phyloP scores from a whole-genome alignment of 306 rosid genomes.

The Cyclanthera cordifolia region DNA sequence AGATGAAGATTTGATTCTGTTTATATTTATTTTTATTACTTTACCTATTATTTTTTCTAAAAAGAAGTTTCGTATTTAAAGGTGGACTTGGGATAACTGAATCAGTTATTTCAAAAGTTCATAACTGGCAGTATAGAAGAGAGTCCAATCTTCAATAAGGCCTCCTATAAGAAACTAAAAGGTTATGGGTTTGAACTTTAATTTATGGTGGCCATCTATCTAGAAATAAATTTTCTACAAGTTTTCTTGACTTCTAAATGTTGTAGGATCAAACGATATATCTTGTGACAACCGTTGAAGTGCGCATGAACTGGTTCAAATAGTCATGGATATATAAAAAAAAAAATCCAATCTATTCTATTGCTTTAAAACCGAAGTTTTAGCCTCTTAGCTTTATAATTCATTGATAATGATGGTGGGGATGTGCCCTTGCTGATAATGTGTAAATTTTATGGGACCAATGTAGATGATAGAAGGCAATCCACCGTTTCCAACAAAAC shows the following conservation, averaged over 20 bases:
- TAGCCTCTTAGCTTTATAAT: neutral
- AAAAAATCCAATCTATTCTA: neutral
- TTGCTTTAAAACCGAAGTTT: neutral
- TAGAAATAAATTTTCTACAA: no score
- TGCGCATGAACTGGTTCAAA: no score
- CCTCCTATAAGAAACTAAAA: no score
- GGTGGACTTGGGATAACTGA: neutral
- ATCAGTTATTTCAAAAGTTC: neutral
- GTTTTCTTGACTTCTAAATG: no score
- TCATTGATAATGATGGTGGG: constrained; percentile 17
- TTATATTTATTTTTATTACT: no score
- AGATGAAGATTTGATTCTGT: neutral
- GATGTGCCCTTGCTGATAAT: neutral
- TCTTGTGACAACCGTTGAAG: no score
- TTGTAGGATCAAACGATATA: no score
- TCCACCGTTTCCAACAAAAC: constrained; percentile 53
- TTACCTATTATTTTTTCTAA: neutral
- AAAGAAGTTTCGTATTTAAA: neutral
- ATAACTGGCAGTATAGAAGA: neutral
- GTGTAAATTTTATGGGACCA: constrained; percentile 2
- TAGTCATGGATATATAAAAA: no score
- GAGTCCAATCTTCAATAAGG: no score
- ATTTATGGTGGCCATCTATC: no score
- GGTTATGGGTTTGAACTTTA: no score
- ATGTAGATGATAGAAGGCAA: constrained; percentile 86